phyloP scores from a whole-genome alignment of 768 basidiomycete genomes.

The Mycena vulgaris region DNA sequence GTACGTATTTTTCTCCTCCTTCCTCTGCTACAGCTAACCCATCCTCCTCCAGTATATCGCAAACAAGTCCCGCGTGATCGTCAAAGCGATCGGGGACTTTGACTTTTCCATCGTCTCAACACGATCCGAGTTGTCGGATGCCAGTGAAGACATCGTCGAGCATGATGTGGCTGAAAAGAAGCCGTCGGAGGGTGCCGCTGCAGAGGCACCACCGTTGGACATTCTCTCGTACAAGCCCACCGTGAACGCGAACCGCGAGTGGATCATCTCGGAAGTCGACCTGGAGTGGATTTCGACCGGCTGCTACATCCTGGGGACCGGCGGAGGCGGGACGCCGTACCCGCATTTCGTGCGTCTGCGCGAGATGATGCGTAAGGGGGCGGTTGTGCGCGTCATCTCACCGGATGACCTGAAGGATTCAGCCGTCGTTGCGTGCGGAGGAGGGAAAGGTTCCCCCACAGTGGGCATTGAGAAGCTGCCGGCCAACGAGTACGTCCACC shows the following conservation, averaged over 20 bases:
- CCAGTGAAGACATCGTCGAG: neutral
- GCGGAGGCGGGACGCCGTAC: conserved; percentile 69
- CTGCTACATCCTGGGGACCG: conserved; percentile 68
- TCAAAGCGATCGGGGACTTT: conserved; percentile 71
- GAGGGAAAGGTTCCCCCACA: conserved; percentile 55
- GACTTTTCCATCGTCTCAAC: conserved; percentile 31
- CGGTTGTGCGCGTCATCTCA: conserved; percentile 57
- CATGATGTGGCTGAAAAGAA: conserved; percentile 13
- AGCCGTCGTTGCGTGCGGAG: conserved; percentile 56
- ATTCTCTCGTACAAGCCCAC: conserved; percentile 44
- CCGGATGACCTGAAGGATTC: conserved; percentile 54
- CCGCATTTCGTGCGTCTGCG: conserved; percentile 60
- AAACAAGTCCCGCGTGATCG: conserved; percentile 62
- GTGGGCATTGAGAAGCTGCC: conserved; percentile 55
- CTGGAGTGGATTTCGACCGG: conserved; percentile 69
- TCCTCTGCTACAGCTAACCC: neutral
- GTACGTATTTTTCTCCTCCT: conserved; percentile 40
- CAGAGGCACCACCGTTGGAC: conserved; percentile 31
- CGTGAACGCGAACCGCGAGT: conserved; percentile 45
- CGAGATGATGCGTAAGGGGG: conserved; percentile 63
- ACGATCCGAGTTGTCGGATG: neutral
- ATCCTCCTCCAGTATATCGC: conserved; percentile 52
- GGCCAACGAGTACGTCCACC: conserved; percentile 47
- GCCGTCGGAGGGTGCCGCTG: conserved; percentile 15
- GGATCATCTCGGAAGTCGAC: conserved; percentile 56